Conservation (phyloP, 371 early-diverging fungal genomes). For the Apophysomyces elegans region DNA sequence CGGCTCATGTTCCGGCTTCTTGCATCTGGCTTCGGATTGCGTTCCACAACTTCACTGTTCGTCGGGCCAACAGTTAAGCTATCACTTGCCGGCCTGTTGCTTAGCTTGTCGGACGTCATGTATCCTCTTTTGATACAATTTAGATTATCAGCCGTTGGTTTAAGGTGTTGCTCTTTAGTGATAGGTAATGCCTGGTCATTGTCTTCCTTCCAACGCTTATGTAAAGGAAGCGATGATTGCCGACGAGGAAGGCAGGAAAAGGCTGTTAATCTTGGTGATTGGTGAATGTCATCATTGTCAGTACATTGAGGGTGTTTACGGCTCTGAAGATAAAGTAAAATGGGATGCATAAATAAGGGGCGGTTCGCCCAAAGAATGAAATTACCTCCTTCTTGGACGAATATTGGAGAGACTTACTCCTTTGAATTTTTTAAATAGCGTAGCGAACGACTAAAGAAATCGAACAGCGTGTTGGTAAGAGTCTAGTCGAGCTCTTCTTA, state of each 20-base stretch:
- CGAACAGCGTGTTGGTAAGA: not conserved
- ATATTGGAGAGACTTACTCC: conserved; percentile 11
- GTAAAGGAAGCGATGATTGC: not conserved
- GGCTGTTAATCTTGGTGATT: not conserved
- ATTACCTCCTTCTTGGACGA: conserved; percentile 11
- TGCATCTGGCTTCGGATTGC: not conserved
- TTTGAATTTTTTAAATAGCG: conserved; percentile 6
- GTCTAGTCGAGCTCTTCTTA: not conserved
- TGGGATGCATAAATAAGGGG: conserved; percentile 4
- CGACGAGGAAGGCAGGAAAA: conserved; percentile 4
- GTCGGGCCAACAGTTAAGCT: not conserved
- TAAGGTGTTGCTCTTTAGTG: not conserved
- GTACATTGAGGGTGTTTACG: not conserved
- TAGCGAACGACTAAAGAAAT: not conserved
- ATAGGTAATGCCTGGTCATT: not conserved
- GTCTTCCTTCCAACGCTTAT: not conserved
- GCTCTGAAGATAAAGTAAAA: not conserved
- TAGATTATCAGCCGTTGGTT: not conserved
- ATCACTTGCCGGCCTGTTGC: not conserved
- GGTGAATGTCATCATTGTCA: not conserved
- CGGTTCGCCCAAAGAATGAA: not conserved
- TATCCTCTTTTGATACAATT: not conserved
- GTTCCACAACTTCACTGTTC: not conserved
- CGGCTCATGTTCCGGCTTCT: conserved; percentile 4
- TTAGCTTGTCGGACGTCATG: not conserved